Evolutionary conservation across 2,329 filamentous ascomycete species (phyloP).

Genomic region (Paracamarosporium sp.): DNA sequence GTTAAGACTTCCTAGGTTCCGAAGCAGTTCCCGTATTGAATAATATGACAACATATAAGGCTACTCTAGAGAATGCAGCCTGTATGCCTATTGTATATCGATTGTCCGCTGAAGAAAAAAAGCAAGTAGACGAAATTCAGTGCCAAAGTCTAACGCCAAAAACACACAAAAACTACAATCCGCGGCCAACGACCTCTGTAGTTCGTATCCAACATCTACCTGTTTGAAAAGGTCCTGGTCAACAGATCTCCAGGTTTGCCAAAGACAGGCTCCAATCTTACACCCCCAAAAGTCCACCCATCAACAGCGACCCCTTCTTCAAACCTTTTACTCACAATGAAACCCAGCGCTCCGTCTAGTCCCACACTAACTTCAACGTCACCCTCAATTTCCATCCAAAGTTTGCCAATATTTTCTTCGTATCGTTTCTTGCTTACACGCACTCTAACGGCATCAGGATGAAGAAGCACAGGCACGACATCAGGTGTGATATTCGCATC

Average conservation of each 20-base stretch:
- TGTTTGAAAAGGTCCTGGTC: neutral
- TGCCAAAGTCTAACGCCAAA: too few species aligned
- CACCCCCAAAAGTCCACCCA: conserved; percentile 49
- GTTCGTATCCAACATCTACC: neutral
- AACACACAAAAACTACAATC: neutral
- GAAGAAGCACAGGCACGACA: conserved; percentile 43
- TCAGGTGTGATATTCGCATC: conserved; percentile 49
- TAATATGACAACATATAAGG: neutral
- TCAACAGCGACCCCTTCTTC: conserved; percentile 38
- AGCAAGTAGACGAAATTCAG: too few species aligned
- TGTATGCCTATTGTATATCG: too few species aligned
- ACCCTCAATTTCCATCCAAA: conserved; percentile 47
- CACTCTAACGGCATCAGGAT: conserved; percentile 47
- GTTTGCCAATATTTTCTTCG: conserved; percentile 35
- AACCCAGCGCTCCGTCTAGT: conserved; percentile 44
- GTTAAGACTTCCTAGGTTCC: too few species aligned
- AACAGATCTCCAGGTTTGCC: conserved; percentile 12
- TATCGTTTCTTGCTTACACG: conserved; percentile 39
- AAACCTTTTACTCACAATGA: conserved; percentile 44
- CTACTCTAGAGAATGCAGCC: neutral
- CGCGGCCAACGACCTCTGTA: neutral
- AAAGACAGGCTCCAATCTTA: conserved; percentile 45
- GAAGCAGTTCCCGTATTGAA: too few species aligned
- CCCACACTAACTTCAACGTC: conserved; percentile 46
- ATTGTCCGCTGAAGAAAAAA: too few species aligned